Evolutionary conservation across 2,329 filamentous ascomycete species (phyloP), one percentile per base, ranked within the genome.

Genomic region (Domatiomyces catenatus): DNA sequence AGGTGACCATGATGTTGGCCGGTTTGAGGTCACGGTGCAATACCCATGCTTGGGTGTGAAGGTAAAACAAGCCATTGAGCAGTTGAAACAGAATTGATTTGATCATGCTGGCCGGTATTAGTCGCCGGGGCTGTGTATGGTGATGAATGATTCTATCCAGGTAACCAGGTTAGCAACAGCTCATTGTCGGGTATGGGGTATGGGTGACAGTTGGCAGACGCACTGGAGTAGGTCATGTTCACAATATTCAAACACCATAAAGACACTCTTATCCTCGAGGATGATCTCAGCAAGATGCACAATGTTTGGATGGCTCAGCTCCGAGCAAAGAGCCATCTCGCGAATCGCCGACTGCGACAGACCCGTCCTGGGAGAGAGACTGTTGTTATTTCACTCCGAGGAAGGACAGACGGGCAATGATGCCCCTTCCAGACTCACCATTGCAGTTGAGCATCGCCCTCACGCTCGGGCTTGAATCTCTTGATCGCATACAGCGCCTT

Each of bases 181-280:
- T 24, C 8, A 15, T 39, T 15, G 5, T 10, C 32, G 2, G 32
- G 3, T 15, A n/a, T n/a, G n/a, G n/a, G n/a, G n/a, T 39, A 4
- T 15, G 8, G 2, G 15, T 5, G 8, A 10, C 15, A 15, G 10
- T 15, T 39, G 8, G 32, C 32, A 39, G 32, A 39, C 32, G 10
- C 32, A 39, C 66, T 98, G 92, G 3, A 98, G 74, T 39, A 98
- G 71, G 67, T 98, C 92, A 66, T 98, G 92, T 68, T 98, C 92
- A 58, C 92, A 92, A 66, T 94, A 98, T 67, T 96, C 92, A 60
- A 98, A 96, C 1, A 98, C 89, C 84, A 98, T 98, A 69, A 89
- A 98, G 65, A 98, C 96, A 70, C 89, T 95, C 71, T 96, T 96
- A 67, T 94, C 89, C 69, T 98, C 90, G 2, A 98, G 75, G 61